These are phyloP conservation scores for Acanthamoeba triangularis DNA, from an alignment of 208 protist genomes.

Conservation along the genomic window DNA sequence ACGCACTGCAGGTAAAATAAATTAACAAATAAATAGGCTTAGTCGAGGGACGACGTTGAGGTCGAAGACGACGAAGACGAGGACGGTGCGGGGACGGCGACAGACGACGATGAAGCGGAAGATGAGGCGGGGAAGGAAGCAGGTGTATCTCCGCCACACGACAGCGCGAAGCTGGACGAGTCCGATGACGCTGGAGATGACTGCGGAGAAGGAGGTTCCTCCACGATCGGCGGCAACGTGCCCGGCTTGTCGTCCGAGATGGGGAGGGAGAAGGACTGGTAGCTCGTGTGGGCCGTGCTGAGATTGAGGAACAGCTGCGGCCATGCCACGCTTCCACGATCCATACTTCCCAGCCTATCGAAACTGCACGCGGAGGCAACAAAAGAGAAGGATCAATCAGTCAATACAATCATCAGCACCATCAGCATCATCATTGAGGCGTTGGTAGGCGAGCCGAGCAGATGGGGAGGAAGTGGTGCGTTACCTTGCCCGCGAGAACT, in stretches of 20 bases:
- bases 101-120: not conserved
- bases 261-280: slow-evolving; percentile 37
- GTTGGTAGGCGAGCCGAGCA: not conserved
- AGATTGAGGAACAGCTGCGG: slow-evolving; percentile 62
- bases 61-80: not conserved
- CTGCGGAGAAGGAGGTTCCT: not conserved
- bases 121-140: no score
- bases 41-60: not conserved
- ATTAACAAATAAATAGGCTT: no score
- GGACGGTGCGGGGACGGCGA: not conserved
- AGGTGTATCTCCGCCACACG: not conserved
- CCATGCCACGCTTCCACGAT: slow-evolving; percentile 27
- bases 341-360: slow-evolving; percentile 13
- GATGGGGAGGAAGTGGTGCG: not conserved
- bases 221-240: not conserved
- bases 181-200: not conserved
- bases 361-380: not conserved
- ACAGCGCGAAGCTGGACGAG: not conserved
- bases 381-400: not conserved
- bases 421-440: not conserved
- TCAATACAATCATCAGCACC: not conserved
- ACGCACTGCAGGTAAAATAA: no score
- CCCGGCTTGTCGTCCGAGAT: slow-evolving; percentile 15
- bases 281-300: slow-evolving; percentile 39
- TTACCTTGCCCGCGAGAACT: slow-evolving; percentile 29